Evolutionary conservation across 2,329 filamentous ascomycete species (phyloP), one percentile per base, ranked within the genome.

Genomic region (Pseudogymnoascus sp.): DNA sequence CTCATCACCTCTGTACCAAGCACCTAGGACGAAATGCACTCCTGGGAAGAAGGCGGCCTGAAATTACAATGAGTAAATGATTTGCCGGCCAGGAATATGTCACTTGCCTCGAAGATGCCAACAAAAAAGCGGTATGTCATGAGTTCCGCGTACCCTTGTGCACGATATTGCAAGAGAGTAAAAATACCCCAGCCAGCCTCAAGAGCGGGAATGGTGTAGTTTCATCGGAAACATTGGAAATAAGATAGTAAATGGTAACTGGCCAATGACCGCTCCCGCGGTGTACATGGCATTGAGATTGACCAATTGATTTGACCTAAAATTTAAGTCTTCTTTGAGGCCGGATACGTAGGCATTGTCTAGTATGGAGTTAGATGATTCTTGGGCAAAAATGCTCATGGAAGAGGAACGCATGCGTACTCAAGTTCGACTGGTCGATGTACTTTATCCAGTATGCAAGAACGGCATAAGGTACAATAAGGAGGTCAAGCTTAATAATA

Each of bases 401-500:
- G 29, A 23, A 42, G n/a, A 59, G 14, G 12, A 14, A 18, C 2
- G 8, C n/a, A 63, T 31, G 29, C 65, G 57, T 61, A 70, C 68
- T 68, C 4, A 70, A 16, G 51, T 69, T 69, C 10, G 68, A 67
- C 34, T 71, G 68, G 63, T 69, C 68, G 12, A 70, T 67, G 34
- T 70, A 68, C 21, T 71, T 71, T 61, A 80, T 77, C 78, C 81
- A 85, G 66, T 83, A 84, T 0, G 79, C 76, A 2, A 85, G 70
- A 51, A 84, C 80, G 0, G 81, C 81, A 67, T 84, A 85, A 0
- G 81, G 81, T 0, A 86, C 78, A 37, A 85, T 80, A 1, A 84
- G 71, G 0, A 81, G 70, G 65, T 86, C 83, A 11, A 86, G 76
- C 68, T 85, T 85, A 23, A 78, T 62, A 37, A 86, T 80, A 2